phyloP scores from a whole-genome alignment of 2,329 filamentous ascomycete species.

The Plectosphaerella sp. region DNA sequence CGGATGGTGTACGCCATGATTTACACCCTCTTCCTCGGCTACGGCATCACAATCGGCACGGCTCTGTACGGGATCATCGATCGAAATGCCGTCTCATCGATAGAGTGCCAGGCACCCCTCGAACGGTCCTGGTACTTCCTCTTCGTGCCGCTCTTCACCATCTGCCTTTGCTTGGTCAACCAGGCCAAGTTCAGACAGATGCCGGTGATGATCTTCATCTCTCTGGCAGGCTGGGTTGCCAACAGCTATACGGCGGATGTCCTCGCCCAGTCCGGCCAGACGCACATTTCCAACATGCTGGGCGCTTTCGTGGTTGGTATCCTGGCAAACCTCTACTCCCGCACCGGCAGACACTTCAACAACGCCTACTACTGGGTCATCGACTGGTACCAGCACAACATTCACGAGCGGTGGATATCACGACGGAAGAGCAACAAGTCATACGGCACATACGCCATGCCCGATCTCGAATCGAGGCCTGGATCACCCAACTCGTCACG shows the following conservation, averaged over 20 bases:
- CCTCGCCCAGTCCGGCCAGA: slow-evolving; percentile 57
- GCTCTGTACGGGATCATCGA: slow-evolving; percentile 55
- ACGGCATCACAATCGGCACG: slow-evolving; percentile 60
- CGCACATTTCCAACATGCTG: slow-evolving; percentile 72
- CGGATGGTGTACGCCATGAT: slow-evolving; percentile 69
- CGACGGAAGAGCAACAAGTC: slow-evolving; percentile 15
- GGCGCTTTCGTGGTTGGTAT: slow-evolving; percentile 74
- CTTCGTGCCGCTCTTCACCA: slow-evolving; percentile 64
- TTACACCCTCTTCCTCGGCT: slow-evolving; percentile 63
- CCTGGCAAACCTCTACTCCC: slow-evolving; percentile 73
- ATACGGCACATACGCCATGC: neutral
- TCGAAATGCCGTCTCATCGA: slow-evolving; percentile 37
- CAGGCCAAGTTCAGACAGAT: slow-evolving; percentile 77
- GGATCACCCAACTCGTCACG: slow-evolving; percentile 3
- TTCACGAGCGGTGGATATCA: no score
- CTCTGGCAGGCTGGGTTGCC: slow-evolving; percentile 68
- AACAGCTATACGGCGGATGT: slow-evolving; percentile 67
- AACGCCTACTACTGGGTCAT: slow-evolving; percentile 46
- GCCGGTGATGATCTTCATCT: slow-evolving; percentile 71
- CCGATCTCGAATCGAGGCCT: slow-evolving; percentile 6
- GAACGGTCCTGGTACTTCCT: slow-evolving; percentile 44
- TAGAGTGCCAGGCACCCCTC: slow-evolving; percentile 27
- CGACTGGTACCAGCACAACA: slow-evolving; percentile 40
- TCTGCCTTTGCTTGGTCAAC: slow-evolving; percentile 72
- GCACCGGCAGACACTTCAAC: slow-evolving; percentile 55